Evolutionary conservation across 305 asterid species (phyloP), one percentile per base, ranked within the genome.

Genomic region (Solanum hybrid): DNA sequence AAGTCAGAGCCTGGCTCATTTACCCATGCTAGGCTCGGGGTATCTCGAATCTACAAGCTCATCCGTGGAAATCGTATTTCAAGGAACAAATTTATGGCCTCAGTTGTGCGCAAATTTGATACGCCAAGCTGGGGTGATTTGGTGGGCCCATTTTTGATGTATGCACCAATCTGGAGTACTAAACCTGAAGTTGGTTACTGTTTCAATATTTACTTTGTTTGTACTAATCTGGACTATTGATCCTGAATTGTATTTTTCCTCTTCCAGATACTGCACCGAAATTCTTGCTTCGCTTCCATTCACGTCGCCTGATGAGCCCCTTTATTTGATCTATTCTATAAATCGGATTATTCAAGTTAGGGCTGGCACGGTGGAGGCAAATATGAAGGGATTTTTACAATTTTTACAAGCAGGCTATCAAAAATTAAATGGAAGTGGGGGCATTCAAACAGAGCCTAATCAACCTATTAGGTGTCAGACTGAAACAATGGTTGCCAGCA

Each of bases 211-310:
- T 37, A 78, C 35, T 20, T 61, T 33, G 10, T 24, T 78, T 85
- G 81, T 77, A 28, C 74, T 89, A 36, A 35, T 75, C 39, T 78
- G 88, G 31, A 87, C 83, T 35, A 79, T 29, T 61, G 61, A 74
- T 36, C 51, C 75, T 92, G 90, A 89, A 91, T 81, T 89, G 57
- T 82, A 22, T 33, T 57, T 39, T 37, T 42, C 84, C 81, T 90
- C 89, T 90, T 88, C 91, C 98, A 98, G 99, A 89, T 98, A 98
- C 90, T 98, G 99, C 92, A 90, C 98, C 28, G 99, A 98, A 93
- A 96, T 98, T 93, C 98, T 98, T 90, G 96, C 99, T 87, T 91
- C 95, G 94, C 96, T 98, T 87, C 99, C 99, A 78, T 97, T 98
- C 93, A 90, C 95, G 13, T 90, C 94, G 31, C 98, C 99, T 24